Conservation (phyloP, 2,329 filamentous ascomycete genomes). For the Penicillium fuscoglaucum region DNA sequence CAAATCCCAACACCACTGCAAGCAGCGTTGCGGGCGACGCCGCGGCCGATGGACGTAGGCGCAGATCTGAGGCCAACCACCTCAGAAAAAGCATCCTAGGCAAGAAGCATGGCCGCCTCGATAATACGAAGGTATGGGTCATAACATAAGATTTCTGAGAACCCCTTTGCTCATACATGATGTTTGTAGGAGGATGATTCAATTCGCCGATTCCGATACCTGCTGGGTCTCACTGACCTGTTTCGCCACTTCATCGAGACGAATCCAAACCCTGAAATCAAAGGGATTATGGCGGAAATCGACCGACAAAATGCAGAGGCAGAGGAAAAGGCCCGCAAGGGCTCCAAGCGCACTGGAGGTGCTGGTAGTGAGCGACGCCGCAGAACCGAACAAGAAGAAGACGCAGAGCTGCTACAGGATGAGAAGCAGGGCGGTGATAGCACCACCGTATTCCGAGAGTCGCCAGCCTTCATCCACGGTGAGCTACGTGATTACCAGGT, state of each 20-base stretch:
- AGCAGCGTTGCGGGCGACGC: constrained; percentile 83
- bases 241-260: constrained; percentile 99
- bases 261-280: constrained; percentile 91
- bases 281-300: constrained; percentile 90
- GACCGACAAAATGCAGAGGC: constrained; percentile 85
- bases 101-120: constrained; percentile 88
- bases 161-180: constrained; percentile 14
- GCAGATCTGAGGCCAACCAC: constrained; percentile 82
- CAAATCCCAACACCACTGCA: constrained; percentile 67
- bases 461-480: constrained; percentile 82
- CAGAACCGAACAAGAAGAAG: constrained; percentile 95
- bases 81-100: constrained; percentile 89
- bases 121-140: constrained; percentile 78
- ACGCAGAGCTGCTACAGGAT: constrained; percentile 81
- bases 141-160: neutral
- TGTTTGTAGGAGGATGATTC: constrained; percentile 80
- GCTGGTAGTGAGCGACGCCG: constrained; percentile 75
- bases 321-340: constrained; percentile 69
- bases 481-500: constrained; percentile 96
- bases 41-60: constrained; percentile 73
- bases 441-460: constrained; percentile 90
- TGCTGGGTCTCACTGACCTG: constrained; percentile 90
- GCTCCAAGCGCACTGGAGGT: constrained; percentile 76
- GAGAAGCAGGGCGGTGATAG: constrained; percentile 84
- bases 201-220: constrained; percentile 88